Evolutionary conservation across 345 rosid species (phyloP).

Genomic region (Leavenworthia alabamica): DNA sequence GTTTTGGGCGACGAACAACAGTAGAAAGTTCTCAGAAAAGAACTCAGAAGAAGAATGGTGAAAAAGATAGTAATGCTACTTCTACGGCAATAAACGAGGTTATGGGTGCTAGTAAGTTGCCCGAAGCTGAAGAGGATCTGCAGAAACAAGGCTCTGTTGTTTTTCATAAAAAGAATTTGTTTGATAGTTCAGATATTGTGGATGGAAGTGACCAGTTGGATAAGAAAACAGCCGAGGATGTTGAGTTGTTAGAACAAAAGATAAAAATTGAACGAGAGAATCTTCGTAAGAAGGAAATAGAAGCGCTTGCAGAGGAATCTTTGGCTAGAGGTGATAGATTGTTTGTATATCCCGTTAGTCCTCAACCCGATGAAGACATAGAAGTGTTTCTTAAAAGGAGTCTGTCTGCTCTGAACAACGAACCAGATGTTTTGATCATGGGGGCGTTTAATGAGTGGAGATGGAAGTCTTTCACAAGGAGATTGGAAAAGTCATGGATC

Average conservation of each 20-base stretch:
- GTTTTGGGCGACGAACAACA: slow-evolving; percentile 42
- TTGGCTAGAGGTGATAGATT: slow-evolving; percentile 42
- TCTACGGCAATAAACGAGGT: slow-evolving; percentile 15
- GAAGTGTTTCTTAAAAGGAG: slow-evolving; percentile 69
- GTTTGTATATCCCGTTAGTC: slow-evolving; percentile 58
- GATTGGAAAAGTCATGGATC: slow-evolving; percentile 57
- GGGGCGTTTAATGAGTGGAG: slow-evolving; percentile 94
- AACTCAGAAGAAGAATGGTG: slow-evolving; percentile 37
- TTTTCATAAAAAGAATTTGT: slow-evolving; percentile 30
- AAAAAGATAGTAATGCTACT: slow-evolving; percentile 35
- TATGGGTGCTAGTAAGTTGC: slow-evolving; percentile 3
- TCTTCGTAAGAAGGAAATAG: slow-evolving; percentile 47
- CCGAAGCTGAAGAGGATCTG: slow-evolving; percentile 25
- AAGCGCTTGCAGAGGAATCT: slow-evolving; percentile 49
- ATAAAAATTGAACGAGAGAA: slow-evolving; percentile 41
- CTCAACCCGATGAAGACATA: slow-evolving; percentile 57
- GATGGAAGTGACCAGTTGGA: slow-evolving; percentile 15
- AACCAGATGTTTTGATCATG: slow-evolving; percentile 66
- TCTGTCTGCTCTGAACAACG: slow-evolving; percentile 49
- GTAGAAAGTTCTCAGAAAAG: slow-evolving; percentile 44
- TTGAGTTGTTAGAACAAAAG: slow-evolving; percentile 36
- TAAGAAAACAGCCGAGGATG: slow-evolving; percentile 11
- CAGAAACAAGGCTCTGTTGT: slow-evolving; percentile 34
- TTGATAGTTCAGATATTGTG: slow-evolving; percentile 4
- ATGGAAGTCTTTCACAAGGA: slow-evolving; percentile 67